Evolutionary conservation across 192 early-diverging fungal genomes (phyloP).

Genomic region (Podila horticola): DNA sequence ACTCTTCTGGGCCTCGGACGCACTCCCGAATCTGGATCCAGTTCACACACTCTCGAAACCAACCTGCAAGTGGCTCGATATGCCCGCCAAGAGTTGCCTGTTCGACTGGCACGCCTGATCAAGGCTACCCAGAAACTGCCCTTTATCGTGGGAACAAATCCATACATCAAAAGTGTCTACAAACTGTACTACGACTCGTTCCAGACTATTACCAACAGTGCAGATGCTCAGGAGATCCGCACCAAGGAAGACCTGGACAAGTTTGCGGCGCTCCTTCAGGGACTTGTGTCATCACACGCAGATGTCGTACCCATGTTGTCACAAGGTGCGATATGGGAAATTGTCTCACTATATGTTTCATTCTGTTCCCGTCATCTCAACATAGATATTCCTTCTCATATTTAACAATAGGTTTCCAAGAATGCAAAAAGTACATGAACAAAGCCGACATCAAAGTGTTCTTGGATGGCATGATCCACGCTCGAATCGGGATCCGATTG

Average conservation of each 20-base stretch:
- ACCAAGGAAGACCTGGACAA: constrained; percentile 63
- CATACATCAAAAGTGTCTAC: constrained; percentile 86
- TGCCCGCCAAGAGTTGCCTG: constrained; percentile 82
- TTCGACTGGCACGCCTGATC: constrained; percentile 86
- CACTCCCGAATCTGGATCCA: background rate
- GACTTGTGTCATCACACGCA: constrained; percentile 78
- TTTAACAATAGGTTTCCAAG: constrained; percentile 74
- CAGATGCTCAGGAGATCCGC: constrained; percentile 58
- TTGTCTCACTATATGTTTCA: background rate
- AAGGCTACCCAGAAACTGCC: constrained; percentile 88
- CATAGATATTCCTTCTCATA: background rate
- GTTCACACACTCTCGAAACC: constrained; percentile 2
- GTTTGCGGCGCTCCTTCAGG: constrained; percentile 77
- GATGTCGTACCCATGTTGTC: constrained; percentile 91
- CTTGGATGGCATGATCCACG: constrained; percentile 88
- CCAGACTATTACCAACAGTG: constrained; percentile 64
- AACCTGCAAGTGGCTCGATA: constrained; percentile 55
- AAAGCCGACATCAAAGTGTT: constrained; percentile 73
- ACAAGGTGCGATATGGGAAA: constrained; percentile 60
- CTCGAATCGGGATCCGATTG: constrained; percentile 91
- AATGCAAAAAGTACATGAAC: constrained; percentile 91
- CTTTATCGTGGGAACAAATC: constrained; percentile 96
- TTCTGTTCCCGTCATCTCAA: too few species aligned
- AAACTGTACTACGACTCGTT: constrained; percentile 80
- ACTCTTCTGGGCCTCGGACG: constrained; percentile 15